These are phyloP conservation scores for Carnegiea gigantea DNA, from an alignment of 179 eudicot species.

Conservation along the genomic window DNA sequence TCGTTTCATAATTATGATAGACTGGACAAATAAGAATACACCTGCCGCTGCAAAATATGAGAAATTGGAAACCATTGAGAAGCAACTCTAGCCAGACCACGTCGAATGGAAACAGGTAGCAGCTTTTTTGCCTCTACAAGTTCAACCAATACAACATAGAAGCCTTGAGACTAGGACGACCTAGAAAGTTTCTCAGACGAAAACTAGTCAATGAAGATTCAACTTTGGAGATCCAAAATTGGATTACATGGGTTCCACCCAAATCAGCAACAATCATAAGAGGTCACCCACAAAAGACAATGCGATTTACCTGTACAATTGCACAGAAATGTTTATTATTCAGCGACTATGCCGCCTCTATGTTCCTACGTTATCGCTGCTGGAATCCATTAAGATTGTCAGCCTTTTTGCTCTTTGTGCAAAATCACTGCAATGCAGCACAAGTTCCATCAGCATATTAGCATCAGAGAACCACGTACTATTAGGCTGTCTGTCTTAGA, in stretches of 20 bases:
- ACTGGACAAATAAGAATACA: too few species aligned
- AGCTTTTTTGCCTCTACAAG: not conserved
- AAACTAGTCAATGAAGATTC: slow-evolving; percentile 20
- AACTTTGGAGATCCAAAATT: slow-evolving; percentile 20
- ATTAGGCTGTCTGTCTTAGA: not conserved
- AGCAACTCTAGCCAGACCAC: not conserved
- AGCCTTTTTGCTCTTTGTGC: slow-evolving; percentile 55
- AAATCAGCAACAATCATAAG: slow-evolving; percentile 24
- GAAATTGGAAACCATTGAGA: not conserved
- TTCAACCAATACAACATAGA: not conserved
- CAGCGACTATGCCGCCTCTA: slow-evolving; percentile 28
- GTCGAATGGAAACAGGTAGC: not conserved
- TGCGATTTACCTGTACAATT: slow-evolving; percentile 51
- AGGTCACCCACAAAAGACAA: slow-evolving; percentile 19
- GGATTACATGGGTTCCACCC: slow-evolving; percentile 25
- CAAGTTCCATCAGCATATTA: not conserved
- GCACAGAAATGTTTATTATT: slow-evolving; percentile 27
- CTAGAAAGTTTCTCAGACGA: not conserved
- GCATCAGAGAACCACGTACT: not conserved
- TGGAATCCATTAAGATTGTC: slow-evolving; percentile 56
- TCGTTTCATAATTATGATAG: too few species aligned
- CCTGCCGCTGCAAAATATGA: not conserved
- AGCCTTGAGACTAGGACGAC: not conserved
- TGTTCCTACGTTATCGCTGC: slow-evolving; percentile 49
- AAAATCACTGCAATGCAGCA: slow-evolving; percentile 53